phyloP scores from a whole-genome alignment of 306 rosid species.

The Prunus davidiana region DNA sequence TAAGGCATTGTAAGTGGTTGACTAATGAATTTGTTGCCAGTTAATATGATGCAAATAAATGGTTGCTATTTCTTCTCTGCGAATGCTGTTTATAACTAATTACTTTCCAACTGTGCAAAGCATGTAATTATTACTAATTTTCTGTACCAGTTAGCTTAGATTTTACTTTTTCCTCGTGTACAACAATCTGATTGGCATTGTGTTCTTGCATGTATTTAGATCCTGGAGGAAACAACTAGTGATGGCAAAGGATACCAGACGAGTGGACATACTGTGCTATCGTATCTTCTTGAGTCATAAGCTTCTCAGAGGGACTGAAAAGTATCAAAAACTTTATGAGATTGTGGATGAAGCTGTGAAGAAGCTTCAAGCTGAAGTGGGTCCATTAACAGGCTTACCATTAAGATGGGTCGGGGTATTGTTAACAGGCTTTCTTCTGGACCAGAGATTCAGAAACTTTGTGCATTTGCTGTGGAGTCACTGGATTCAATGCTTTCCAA shows the following conservation, averaged over 20 bases:
- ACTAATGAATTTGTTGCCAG: background rate
- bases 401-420: conserved; percentile 89
- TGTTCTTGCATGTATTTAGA: conserved; percentile 38
- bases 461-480: conserved; percentile 70
- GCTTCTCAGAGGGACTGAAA: conserved; percentile 71
- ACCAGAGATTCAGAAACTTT: conserved; percentile 87
- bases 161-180: background rate
- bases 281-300: conserved; percentile 86
- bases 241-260: conserved; percentile 81
- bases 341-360: conserved; percentile 66
- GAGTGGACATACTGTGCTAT: conserved; percentile 86
- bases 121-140: background rate
- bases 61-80: background rate
- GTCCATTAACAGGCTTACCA: conserved; percentile 70
- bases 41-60: background rate
- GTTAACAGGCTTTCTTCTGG: conserved; percentile 99
- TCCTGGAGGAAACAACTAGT: conserved; percentile 82
- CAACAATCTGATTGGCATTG: conserved; percentile 16
- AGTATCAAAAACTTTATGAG: conserved; percentile 50
- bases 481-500: conserved; percentile 56
- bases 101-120: too few relatives aligned
- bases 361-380: conserved; percentile 91
- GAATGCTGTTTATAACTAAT: background rate
- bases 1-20: background rate
- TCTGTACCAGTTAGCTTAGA: background rate